These are phyloP conservation scores for Phyllosticta citribraziliensis DNA, from an alignment of 2,329 filamentous ascomycete genomes.

Conservation along the genomic window DNA sequence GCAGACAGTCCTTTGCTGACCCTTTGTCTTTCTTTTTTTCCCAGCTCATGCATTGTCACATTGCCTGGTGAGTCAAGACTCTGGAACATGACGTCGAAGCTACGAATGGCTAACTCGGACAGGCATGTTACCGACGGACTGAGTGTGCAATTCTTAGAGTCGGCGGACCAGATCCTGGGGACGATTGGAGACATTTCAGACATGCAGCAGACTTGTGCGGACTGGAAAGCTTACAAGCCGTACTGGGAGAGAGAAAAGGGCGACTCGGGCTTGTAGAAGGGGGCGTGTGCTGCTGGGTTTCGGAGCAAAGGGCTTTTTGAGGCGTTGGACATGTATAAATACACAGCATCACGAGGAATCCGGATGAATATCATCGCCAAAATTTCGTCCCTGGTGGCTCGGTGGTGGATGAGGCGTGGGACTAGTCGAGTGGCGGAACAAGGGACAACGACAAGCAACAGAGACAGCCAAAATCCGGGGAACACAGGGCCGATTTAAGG, in stretches of 20 bases:
- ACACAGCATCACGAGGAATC: background rate
- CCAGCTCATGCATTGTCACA: constrained; percentile 13
- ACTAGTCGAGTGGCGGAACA: background rate
- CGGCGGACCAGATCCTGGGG: constrained; percentile 19
- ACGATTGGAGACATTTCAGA: constrained; percentile 14
- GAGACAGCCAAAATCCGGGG: background rate
- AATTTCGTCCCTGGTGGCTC: background rate
- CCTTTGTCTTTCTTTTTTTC: background rate
- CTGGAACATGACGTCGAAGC: background rate
- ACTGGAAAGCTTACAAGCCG: constrained; percentile 22
- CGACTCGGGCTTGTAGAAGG: constrained; percentile 6
- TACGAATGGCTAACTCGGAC: constrained; percentile 11
- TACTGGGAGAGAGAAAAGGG: background rate
- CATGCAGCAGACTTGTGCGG: constrained; percentile 19
- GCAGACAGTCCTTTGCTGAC: background rate
- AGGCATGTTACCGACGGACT: constrained; percentile 33
- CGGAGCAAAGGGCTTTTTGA: background rate
- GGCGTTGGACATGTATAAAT: background rate
- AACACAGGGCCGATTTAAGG: background rate
- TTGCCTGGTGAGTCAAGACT: background rate
- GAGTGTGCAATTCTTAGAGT: constrained; percentile 44
- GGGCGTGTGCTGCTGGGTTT: background rate
- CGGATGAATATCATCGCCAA: background rate
- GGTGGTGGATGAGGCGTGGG: background rate
- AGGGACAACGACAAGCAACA: background rate